These are phyloP conservation scores for Xylaria hypoxylon DNA, from an alignment of 2,329 filamentous ascomycete genomes.

Conservation along the genomic window DNA sequence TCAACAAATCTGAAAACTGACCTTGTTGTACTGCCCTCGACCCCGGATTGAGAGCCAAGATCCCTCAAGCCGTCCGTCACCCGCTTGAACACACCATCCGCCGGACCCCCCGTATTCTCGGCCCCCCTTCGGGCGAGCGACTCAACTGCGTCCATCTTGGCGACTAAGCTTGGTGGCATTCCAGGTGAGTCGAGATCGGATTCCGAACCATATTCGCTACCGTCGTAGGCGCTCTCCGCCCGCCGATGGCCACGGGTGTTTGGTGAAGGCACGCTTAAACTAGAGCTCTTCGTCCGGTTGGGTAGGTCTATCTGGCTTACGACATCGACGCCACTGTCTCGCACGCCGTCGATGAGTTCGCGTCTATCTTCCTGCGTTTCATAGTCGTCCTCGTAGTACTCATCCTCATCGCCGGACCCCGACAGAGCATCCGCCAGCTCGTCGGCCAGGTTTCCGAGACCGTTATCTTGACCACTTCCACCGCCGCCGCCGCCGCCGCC, in stretches of 20 bases:
- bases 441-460: slow-evolving; percentile 82
- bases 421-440: slow-evolving; percentile 81
- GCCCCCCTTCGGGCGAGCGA: slow-evolving; percentile 74
- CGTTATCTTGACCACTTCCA: slow-evolving; percentile 60
- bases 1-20: slow-evolving; percentile 52
- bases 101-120: slow-evolving; percentile 72
- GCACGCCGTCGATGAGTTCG: slow-evolving; percentile 48
- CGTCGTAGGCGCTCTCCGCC: slow-evolving; percentile 72
- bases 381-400: slow-evolving; percentile 60
- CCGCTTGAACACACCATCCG: slow-evolving; percentile 74
- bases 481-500: slow-evolving; percentile 55
- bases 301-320: slow-evolving; percentile 50
- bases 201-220: slow-evolving; percentile 79
- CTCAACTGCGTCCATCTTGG: slow-evolving; percentile 79
- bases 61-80: slow-evolving; percentile 77
- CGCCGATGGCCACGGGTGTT: slow-evolving; percentile 62
- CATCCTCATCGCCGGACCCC: slow-evolving; percentile 71
- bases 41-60: slow-evolving; percentile 76
- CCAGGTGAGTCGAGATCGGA: slow-evolving; percentile 77
- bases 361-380: slow-evolving; percentile 41
- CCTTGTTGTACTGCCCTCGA: slow-evolving; percentile 79
- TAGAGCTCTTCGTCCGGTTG: slow-evolving; percentile 53
- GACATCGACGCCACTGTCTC: slow-evolving; percentile 59
- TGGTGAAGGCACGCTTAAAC: slow-evolving; percentile 58
- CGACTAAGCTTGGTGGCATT: slow-evolving; percentile 73